Percentiles rank a stretch among this genome's conserved stretches.
These are phyloP conservation scores for Cyanodermella asteris DNA, from an alignment of 2,329 filamentous ascomycete species.

Conservation along the genomic window DNA sequence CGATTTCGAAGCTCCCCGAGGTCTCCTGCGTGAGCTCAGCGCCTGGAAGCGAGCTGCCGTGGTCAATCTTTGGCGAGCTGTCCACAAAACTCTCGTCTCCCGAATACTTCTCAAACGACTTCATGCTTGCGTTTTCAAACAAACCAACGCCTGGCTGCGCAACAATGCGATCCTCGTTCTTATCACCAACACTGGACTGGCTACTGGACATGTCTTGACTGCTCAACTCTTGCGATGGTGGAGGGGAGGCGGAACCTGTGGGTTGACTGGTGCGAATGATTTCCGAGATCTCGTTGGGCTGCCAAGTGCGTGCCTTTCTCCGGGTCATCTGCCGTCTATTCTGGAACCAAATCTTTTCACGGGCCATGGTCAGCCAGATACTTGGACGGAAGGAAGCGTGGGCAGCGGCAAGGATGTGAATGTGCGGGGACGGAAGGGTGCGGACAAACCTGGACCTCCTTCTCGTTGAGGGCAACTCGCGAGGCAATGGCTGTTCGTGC, in stretches of 20 bases:
- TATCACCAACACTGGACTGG: constrained; percentile 1
- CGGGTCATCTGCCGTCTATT: constrained; percentile 85
- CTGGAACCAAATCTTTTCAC: constrained; percentile 83
- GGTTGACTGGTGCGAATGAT: constrained; percentile 4
- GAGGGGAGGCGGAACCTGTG: constrained; percentile 1
- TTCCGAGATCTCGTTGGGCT: constrained; percentile 47
- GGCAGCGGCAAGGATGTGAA: too few species aligned
- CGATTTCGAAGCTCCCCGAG: background rate
- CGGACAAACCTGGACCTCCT: constrained; percentile 71
- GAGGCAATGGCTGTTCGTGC: constrained; percentile 66
- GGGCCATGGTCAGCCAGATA: constrained; percentile 7
- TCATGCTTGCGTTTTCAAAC: too few species aligned
- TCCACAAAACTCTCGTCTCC: too few species aligned
- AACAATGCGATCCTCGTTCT: background rate
- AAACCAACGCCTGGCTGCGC: background rate
- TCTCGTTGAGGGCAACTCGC: constrained; percentile 75
- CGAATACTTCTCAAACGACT: too few species aligned
- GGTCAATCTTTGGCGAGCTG: too few species aligned
- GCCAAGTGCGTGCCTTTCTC: constrained; percentile 65
- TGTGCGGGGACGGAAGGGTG: background rate
- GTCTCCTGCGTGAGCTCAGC: background rate
- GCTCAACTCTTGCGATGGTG: constrained; percentile 6
- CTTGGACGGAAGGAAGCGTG: constrained; percentile 3
- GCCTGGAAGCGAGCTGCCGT: too few species aligned
- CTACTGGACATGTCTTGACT: constrained; percentile 4